These are phyloP conservation scores for Blastocystis sp. DNA, from an alignment of 352 stramenopile species.

Conservation along the genomic window DNA sequence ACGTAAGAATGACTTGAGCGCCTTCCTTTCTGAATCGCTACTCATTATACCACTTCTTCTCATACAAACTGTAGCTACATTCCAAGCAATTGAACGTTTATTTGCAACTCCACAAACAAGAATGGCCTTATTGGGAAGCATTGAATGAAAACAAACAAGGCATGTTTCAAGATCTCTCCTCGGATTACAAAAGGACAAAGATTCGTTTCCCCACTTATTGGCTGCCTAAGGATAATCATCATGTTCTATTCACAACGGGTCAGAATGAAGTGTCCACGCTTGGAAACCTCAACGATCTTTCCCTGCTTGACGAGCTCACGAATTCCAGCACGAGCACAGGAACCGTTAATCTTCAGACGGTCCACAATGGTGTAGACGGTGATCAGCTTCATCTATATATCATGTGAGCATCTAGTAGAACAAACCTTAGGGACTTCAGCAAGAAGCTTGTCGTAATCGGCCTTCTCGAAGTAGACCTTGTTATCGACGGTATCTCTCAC, in stretches of 20 bases:
- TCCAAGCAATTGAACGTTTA: conserved; percentile 32
- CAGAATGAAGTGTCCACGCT: conserved; percentile 59
- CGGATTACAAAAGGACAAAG: background rate
- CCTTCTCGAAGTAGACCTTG: conserved; percentile 65
- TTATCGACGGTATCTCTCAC: conserved; percentile 67
- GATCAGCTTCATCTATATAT: conserved; percentile 64
- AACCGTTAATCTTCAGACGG: conserved; percentile 68
- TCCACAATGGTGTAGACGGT: conserved; percentile 67
- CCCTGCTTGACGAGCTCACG: conserved; percentile 64
- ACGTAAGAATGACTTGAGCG: conserved; percentile 8
- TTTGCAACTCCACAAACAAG: conserved; percentile 32
- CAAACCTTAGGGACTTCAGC: conserved; percentile 57
- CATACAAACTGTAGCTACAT: background rate
- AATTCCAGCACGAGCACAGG: conserved; percentile 63
- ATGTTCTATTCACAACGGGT: background rate
- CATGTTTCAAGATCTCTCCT: background rate
- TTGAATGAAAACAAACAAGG: conserved; percentile 32
- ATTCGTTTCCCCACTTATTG: background rate
- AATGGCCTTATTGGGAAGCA: conserved; percentile 41
- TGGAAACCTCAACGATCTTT: conserved; percentile 62
- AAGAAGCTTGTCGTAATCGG: conserved; percentile 64
- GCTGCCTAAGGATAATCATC: background rate
- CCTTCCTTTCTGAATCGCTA: conserved; percentile 1
- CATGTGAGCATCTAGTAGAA: background rate
- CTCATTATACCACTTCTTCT: background rate